phyloP scores from a whole-genome alignment of 1,284 basidiomycete species.

The Ganoderma multipileum region DNA sequence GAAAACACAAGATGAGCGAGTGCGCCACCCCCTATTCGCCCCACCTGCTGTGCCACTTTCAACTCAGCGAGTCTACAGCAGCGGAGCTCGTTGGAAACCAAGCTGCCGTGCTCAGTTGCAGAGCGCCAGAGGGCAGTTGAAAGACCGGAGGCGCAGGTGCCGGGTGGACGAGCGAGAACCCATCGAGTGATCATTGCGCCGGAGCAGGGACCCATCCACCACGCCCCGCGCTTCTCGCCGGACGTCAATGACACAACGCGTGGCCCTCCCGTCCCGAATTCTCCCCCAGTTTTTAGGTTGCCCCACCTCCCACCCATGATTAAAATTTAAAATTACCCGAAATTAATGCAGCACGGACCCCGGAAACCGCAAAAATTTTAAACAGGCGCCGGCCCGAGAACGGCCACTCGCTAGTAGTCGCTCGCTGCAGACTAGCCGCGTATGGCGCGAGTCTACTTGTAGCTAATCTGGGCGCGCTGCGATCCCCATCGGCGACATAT shows the following conservation, averaged over 20 bases:
- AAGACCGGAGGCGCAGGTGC: slow-evolving; percentile 11
- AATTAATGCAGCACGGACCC: slow-evolving; percentile 15
- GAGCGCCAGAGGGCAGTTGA: slow-evolving; percentile 7
- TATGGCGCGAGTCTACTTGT: slow-evolving; percentile 22
- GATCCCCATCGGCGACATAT: slow-evolving; percentile 31
- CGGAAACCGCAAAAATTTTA: slow-evolving; percentile 13
- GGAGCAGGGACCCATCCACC: slow-evolving; percentile 22
- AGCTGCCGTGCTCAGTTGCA: no score
- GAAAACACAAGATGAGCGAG: background rate
- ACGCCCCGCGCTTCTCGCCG: slow-evolving; percentile 31
- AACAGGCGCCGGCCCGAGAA: slow-evolving; percentile 11
- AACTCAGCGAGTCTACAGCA: background rate
- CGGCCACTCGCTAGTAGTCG: background rate
- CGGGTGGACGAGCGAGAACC: slow-evolving; percentile 1
- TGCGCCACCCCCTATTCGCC: background rate
- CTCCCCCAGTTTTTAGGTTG: slow-evolving; percentile 12
- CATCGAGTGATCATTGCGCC: slow-evolving; percentile 1
- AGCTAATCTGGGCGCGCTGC: slow-evolving; percentile 29
- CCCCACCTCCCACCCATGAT: background rate
- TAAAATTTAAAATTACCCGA: background rate
- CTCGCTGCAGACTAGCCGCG: background rate
- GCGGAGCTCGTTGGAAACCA: background rate
- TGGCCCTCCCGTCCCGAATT: slow-evolving; percentile 17
- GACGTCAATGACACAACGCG: slow-evolving; percentile 24
- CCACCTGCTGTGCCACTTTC: background rate